phyloP scores from a whole-genome alignment of 2,329 filamentous ascomycete species.

The Ceratocystis destructans region DNA sequence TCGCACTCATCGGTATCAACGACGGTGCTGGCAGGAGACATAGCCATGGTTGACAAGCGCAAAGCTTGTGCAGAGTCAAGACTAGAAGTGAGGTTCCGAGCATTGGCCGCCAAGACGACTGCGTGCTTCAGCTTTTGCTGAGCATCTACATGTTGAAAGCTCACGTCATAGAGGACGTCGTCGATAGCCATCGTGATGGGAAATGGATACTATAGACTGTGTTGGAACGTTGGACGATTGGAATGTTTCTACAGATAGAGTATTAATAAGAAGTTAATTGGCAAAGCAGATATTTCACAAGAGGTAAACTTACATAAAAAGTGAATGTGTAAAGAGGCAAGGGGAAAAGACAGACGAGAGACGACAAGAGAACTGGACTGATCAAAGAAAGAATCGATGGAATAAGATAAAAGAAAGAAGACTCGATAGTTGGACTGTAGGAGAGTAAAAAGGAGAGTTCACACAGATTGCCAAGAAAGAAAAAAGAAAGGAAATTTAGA shows the following conservation, averaged over 20 bases:
- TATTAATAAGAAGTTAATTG: too few relatives aligned
- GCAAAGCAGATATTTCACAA: not conserved
- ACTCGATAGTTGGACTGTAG: not conserved
- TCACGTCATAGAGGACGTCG: conserved; percentile 6
- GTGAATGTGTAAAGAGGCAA: not conserved
- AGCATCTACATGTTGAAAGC: not conserved
- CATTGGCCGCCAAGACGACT: not conserved
- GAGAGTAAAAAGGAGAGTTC: not conserved
- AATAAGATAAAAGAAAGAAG: not conserved
- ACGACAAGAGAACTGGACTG: not conserved
- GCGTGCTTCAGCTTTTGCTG: not conserved
- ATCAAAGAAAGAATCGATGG: not conserved
- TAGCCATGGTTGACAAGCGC: not conserved
- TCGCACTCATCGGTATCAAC: not conserved
- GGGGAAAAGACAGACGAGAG: not conserved
- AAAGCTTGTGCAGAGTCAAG: not conserved
- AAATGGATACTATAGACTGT: too few relatives aligned
- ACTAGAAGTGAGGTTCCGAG: not conserved
- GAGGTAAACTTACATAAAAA: not conserved
- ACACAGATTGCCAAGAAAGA: not conserved
- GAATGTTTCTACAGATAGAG: too few relatives aligned
- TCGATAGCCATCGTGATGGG: conserved; percentile 8
- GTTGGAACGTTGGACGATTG: too few relatives aligned
- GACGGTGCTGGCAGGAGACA: not conserved
- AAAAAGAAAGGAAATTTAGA: not conserved